These are phyloP conservation scores for Colletotrichum liaoningense DNA, from an alignment of 2,329 filamentous ascomycete species.

Conservation along the genomic window DNA sequence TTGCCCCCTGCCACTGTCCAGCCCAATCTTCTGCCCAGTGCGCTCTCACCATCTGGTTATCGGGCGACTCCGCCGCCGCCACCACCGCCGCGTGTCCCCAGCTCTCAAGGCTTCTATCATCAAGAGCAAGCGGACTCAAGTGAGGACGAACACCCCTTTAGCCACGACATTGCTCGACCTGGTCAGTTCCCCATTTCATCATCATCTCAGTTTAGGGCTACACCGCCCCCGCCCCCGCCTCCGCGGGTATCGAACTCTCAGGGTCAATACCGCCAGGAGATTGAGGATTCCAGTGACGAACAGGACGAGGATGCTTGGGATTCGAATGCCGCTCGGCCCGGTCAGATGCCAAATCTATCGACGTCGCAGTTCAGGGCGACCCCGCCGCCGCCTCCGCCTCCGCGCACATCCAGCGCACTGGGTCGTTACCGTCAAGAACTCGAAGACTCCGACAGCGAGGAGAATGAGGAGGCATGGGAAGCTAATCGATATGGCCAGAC, in stretches of 20 bases:
- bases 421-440: slow-evolving; percentile 18
- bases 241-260: slow-evolving; percentile 17
- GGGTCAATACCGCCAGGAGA: slow-evolving; percentile 2
- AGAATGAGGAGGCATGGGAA: slow-evolving; percentile 21
- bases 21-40: neutral
- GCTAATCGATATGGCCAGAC: slow-evolving; percentile 31
- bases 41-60: neutral
- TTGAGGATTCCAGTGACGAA: slow-evolving; percentile 18
- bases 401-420: slow-evolving; percentile 9
- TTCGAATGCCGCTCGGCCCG: slow-evolving; percentile 22
- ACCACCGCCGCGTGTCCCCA: slow-evolving; percentile 14
- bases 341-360: slow-evolving; percentile 25
- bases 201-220: slow-evolving; percentile 27
- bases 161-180: slow-evolving; percentile 22
- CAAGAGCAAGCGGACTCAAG: slow-evolving; percentile 33
- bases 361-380: slow-evolving; percentile 19
- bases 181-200: slow-evolving; percentile 36
- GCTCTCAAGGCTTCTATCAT: slow-evolving; percentile 27
- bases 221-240: slow-evolving; percentile 19
- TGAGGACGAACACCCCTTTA: slow-evolving; percentile 27
- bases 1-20: neutral
- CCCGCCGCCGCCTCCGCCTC: slow-evolving; percentile 21
- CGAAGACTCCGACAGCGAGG: slow-evolving; percentile 25
- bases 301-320: slow-evolving; percentile 30
- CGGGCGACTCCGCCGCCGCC: slow-evolving; percentile 1